phyloP scores from a whole-genome alignment of 108 stramenopile genomes.

The Parietichytrium sp. region DNA sequence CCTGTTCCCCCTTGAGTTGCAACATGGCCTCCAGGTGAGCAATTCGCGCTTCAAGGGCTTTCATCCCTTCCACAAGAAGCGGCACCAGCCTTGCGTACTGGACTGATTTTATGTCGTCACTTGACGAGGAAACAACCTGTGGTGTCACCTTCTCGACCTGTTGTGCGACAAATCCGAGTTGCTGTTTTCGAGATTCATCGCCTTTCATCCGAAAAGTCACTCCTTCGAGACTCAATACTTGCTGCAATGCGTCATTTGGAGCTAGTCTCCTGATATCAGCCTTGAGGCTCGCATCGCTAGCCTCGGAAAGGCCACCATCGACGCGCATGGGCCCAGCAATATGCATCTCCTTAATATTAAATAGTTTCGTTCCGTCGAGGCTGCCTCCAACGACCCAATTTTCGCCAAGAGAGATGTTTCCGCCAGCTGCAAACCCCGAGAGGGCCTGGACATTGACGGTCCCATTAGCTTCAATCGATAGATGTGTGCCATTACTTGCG shows the following conservation, averaged over 20 bases:
- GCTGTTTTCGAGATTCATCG: background rate
- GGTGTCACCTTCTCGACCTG: background rate
- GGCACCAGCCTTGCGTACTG: conserved; percentile 1
- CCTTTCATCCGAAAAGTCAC: background rate
- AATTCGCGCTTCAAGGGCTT: background rate
- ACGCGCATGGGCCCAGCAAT: background rate
- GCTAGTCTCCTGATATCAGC: background rate
- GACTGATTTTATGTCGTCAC: background rate
- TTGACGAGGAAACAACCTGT: background rate
- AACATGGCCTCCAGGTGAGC: background rate
- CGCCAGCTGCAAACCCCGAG: background rate
- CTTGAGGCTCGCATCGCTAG: conserved; percentile 12
- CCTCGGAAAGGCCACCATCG: background rate
- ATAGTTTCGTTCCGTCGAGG: background rate
- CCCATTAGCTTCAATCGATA: background rate
- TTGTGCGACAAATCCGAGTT: conserved; percentile 7
- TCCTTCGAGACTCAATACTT: background rate
- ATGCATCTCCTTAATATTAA: background rate
- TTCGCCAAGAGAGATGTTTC: background rate
- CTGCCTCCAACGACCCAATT: background rate
- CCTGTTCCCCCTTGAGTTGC: too few species aligned
- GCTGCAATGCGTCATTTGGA: background rate
- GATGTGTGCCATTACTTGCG: background rate
- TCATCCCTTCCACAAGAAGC: conserved; percentile 17
- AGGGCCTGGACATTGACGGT: background rate